A percentile compares a stretch with the other conserved stretches of the same genome.
These are phyloP conservation scores for Pharnaceum exiguum DNA, from an alignment of 148 eudicot species.

Conservation along the genomic window DNA sequence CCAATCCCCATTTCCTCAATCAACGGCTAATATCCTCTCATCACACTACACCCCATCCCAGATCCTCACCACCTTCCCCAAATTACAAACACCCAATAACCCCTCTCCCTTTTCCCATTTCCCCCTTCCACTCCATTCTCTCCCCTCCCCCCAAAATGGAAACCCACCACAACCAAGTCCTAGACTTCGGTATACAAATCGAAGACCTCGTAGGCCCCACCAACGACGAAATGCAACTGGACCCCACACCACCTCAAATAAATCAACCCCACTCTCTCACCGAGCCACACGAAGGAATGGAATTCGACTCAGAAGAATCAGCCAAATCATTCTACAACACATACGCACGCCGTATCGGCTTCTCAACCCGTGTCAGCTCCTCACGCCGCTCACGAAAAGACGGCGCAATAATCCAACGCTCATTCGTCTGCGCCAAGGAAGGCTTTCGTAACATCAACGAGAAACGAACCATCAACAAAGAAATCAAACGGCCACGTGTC, in stretches of 20 bases:
- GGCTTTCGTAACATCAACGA: conserved; percentile 43
- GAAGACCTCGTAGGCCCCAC: conserved; percentile 19
- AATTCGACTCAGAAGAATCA: conserved; percentile 53
- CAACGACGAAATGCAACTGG: conserved; percentile 27
- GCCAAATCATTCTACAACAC: conserved; percentile 58
- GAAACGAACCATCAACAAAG: conserved; percentile 28
- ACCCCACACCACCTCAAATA: conserved; percentile 8
- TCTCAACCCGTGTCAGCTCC: conserved; percentile 52
- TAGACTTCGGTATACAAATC: conserved; percentile 30
- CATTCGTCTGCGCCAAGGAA: conserved; percentile 54
- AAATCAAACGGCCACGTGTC: conserved; percentile 42
- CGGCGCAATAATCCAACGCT: conserved; percentile 49
- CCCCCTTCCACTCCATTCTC: not conserved
- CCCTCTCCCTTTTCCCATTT: not conserved
- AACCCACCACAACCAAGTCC: conserved; percentile 26
- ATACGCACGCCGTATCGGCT: conserved; percentile 50
- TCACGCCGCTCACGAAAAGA: conserved; percentile 37
- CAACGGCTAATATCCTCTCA: not conserved
- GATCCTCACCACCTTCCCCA: not conserved
- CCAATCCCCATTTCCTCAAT: not conserved
- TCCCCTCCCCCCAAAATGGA: conserved; percentile 21
- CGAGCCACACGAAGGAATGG: conserved; percentile 55
- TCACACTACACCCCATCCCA: not conserved
- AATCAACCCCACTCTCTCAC: not conserved
- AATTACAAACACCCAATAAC: not conserved